A percentile compares a stretch with the other conserved stretches of the same genome.
Conservation (phyloP, 2,329 filamentous ascomycete species). For the Microascus cirrosus region DNA sequence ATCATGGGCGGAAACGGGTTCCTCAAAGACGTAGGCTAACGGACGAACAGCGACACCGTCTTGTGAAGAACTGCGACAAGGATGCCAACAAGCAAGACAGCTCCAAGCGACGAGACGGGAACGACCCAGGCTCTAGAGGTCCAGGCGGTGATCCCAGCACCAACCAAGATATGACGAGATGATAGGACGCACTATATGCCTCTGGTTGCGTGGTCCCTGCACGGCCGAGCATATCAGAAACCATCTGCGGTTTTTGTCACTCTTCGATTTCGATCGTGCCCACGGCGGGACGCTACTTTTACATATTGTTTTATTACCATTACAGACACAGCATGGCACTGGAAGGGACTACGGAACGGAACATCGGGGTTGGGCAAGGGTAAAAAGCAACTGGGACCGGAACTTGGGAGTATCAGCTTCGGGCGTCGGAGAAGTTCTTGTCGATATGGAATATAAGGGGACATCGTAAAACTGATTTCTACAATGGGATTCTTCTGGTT, state of each 20-base stretch:
- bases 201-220: neutral
- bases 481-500: neutral
- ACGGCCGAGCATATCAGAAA: neutral
- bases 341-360: neutral
- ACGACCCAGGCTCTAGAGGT: neutral
- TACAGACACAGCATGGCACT: neutral
- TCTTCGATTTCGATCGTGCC: neutral
- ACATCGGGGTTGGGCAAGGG: neutral
- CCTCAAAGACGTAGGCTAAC: neutral
- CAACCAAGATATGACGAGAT: neutral
- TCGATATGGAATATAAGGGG: neutral
- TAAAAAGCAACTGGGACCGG: neutral
- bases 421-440: neutral
- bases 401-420: neutral
- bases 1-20: neutral
- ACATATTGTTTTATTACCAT: neutral
- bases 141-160: neutral
- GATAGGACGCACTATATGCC: neutral
- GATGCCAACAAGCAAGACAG: neutral
- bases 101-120: neutral
- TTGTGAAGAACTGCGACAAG: conserved; percentile 52
- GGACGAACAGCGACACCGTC: conserved; percentile 39
- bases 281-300: neutral
- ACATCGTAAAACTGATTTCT: neutral
- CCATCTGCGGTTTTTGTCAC: neutral